These are phyloP conservation scores for Byssochlamys sp. DNA, from an alignment of 2,329 filamentous ascomycete genomes.

Conservation along the genomic window DNA sequence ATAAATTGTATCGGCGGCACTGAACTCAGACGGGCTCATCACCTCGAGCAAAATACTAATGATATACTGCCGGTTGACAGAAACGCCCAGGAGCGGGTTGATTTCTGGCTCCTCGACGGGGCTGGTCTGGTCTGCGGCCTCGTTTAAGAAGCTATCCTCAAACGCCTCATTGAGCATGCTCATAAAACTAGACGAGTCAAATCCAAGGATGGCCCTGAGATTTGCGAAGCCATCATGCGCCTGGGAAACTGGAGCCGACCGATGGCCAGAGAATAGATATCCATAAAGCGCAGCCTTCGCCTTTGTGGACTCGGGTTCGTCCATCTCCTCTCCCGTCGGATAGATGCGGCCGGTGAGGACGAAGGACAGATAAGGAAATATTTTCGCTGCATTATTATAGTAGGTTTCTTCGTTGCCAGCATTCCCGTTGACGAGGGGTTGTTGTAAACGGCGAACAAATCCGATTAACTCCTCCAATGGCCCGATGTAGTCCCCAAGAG, in stretches of 20 bases:
- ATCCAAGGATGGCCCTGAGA: slow-evolving; percentile 71
- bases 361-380: slow-evolving; percentile 91
- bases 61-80: slow-evolving; percentile 82
- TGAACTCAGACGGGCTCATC: slow-evolving; percentile 65
- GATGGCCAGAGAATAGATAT: slow-evolving; percentile 79
- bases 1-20: slow-evolving; percentile 75
- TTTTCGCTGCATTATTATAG: slow-evolving; percentile 64
- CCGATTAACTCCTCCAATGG: slow-evolving; percentile 73
- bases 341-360: slow-evolving; percentile 83
- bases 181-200: slow-evolving; percentile 83
- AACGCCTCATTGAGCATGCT: slow-evolving; percentile 96
- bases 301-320: slow-evolving; percentile 59
- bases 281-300: slow-evolving; percentile 86
- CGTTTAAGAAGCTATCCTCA: slow-evolving; percentile 86
- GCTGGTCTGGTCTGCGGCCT: slow-evolving; percentile 49
- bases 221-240: slow-evolving; percentile 75
- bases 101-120: slow-evolving; percentile 52
- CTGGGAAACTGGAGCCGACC: slow-evolving; percentile 23
- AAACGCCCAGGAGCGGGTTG: slow-evolving; percentile 46
- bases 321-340: slow-evolving; percentile 68
- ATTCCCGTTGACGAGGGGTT: slow-evolving; percentile 27
- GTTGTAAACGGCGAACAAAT: slow-evolving; percentile 20
- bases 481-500: slow-evolving; percentile 78
- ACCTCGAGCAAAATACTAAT: slow-evolving; percentile 83
- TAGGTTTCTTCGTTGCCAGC: slow-evolving; percentile 48